Percentiles rank a stretch among this genome's conserved stretches.
These are phyloP conservation scores for Cucurbita ficifolia DNA, from an alignment of 306 rosid genomes.

Conservation along the genomic window DNA sequence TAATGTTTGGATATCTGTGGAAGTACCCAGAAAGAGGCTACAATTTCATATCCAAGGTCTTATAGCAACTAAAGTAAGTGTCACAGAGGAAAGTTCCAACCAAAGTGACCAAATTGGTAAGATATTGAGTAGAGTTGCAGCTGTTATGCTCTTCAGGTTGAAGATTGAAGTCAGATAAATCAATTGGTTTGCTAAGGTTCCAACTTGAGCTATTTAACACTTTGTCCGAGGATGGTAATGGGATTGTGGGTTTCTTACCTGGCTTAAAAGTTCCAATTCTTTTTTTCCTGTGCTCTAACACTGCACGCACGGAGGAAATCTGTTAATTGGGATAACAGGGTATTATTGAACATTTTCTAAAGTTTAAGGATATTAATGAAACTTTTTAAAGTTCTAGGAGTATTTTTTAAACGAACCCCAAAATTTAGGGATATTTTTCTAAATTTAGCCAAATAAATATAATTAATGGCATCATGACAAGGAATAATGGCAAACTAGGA, in stretches of 20 bases:
- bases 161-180: constrained; percentile 63
- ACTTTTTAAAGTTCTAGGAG: too few species aligned
- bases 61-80: constrained; percentile 64
- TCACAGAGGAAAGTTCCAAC: constrained; percentile 62
- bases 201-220: constrained; percentile 11
- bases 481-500: not conserved
- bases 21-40: constrained; percentile 57
- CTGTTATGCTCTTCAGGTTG: constrained; percentile 59
- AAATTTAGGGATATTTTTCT: too few species aligned
- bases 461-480: not conserved
- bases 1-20: too few species aligned
- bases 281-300: too few species aligned
- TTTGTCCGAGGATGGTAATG: too few species aligned
- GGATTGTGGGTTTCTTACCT: too few species aligned
- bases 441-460: not conserved
- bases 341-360: too few species aligned
- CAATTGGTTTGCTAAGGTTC: constrained; percentile 54
- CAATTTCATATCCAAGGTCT: constrained; percentile 45
- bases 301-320: too few species aligned
- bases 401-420: too few species aligned
- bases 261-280: too few species aligned
- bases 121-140: constrained; percentile 41
- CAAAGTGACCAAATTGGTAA: constrained; percentile 67
- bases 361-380: too few species aligned
- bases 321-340: too few species aligned